Base-by-base conservation (phyloP, 352 stramenopile species). In the Phytopythium vexans region DNA sequence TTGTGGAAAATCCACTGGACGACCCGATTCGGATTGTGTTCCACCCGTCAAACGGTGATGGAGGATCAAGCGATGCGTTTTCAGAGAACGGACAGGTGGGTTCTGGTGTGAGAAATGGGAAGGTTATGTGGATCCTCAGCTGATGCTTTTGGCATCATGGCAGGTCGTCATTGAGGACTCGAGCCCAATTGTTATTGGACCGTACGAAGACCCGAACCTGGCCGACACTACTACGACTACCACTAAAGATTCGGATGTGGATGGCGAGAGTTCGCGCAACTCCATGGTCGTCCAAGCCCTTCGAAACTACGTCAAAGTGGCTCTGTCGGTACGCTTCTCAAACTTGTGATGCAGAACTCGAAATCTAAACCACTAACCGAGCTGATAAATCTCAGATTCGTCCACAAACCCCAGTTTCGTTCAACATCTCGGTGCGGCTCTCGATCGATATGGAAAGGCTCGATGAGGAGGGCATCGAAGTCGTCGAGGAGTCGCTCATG, bases 161-260 rank as follows among this genome's bases (percentile, higher is more conserved):
- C 2, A 87, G 68, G 63, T 72, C 33, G 46, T 78, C 10, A 46
- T 90, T 8, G 54, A 87, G 36, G 78, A 90, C 52, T 58, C 60
- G 10, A 75, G 74, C 41, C 78, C 84, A 3, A 85, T 92, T 38
- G 62, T 78, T 8, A 39, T 94, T 34, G 84, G 84, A 8, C 65
- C 82, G 35, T 94, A 92, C 47, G 84, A 94, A 82, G 84, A 94
- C 21, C 84, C 84, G 33, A 92, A 80, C 35, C 75, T 94, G 33
- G 82, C 68, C 9, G 82, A 94, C 49, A 76, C 76, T 31, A 89
- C 86, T 49, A 62, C 68, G 8, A 68, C 69, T 2, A 72, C 77
- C 39, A 56, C 61, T n/a, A 34, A 49, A 4, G 50, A 41, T 2
- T 56, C 66, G 4, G 43, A 50, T 44, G 52, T 43, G 11, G 49